Percentiles rank a stretch among this genome's conserved stretches.
These are phyloP conservation scores for Picochlorum sp. DNA, from an alignment of 139 green algal genomes.

Conservation along the genomic window DNA sequence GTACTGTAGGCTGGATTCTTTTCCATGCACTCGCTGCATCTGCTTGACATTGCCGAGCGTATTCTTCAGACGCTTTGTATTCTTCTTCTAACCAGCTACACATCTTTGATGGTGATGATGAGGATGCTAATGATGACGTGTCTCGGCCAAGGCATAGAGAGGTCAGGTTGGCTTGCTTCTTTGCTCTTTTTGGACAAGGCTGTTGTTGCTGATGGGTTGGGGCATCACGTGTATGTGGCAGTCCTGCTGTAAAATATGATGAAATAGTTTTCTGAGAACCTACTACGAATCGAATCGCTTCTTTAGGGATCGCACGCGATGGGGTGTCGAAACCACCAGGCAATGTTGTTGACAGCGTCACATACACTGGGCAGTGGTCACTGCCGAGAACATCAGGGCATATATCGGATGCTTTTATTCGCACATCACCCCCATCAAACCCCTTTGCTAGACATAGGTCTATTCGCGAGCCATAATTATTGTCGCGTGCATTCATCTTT, in stretches of 20 bases:
- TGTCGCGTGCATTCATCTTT: constrained; percentile 37
- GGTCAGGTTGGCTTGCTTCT: background rate
- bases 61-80: background rate
- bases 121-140: background rate
- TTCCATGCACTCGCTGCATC: constrained; percentile 20
- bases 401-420: constrained; percentile 34
- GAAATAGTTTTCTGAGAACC: constrained; percentile 27
- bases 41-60: background rate
- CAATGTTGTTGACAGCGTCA: constrained; percentile 4
- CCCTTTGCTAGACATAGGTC: constrained; percentile 56
- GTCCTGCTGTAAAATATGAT: constrained; percentile 14
- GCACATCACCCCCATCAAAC: background rate
- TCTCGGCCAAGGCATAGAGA: background rate
- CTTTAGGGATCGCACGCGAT: background rate
- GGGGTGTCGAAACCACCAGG: constrained; percentile 3
- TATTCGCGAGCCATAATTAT: constrained; percentile 76
- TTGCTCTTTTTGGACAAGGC: too few relatives aligned
- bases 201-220: background rate
- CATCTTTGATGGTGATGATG: too few relatives aligned
- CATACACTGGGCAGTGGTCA: constrained; percentile 59
- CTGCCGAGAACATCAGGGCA: constrained; percentile 41
- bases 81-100: background rate
- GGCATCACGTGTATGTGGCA: background rate
- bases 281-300: constrained; percentile 17
- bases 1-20: constrained; percentile 15